Evolutionary conservation across 306 rosid species (phyloP).

Genomic region (Lagenaria siceraria): DNA sequence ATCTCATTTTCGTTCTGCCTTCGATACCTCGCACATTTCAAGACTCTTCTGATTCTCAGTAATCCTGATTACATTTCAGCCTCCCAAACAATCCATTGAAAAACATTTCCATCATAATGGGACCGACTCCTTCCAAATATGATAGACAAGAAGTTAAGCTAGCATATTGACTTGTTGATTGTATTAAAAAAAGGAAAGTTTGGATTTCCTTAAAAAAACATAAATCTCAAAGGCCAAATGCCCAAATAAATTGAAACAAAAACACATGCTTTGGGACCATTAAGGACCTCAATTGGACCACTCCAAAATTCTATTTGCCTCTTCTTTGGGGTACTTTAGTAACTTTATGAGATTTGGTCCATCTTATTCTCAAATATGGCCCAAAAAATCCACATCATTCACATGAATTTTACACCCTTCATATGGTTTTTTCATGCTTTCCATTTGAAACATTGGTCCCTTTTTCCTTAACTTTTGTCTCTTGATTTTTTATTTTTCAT

Average conservation of each 20-base stretch:
- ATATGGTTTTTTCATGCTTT: neutral
- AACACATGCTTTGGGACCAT: constrained; percentile 1
- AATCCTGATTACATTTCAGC: too few relatives aligned
- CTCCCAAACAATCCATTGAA: too few relatives aligned
- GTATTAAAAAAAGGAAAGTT: neutral
- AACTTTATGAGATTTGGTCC: constrained; percentile 8
- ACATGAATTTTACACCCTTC: constrained; percentile 9
- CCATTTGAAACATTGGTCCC: constrained; percentile 7
- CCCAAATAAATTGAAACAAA: neutral
- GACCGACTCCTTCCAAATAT: too few relatives aligned
- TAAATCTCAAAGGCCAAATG: neutral
- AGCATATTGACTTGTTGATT: neutral
- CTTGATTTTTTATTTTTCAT: neutral
- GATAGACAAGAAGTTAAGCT: too few relatives aligned
- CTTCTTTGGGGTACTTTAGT: neutral
- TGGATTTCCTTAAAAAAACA: neutral
- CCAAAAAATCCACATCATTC: neutral
- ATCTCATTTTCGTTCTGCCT: too few relatives aligned
- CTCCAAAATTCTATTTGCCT: neutral
- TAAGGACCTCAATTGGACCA: neutral
- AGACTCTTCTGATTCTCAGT: too few relatives aligned
- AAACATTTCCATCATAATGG: too few relatives aligned
- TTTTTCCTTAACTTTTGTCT: neutral
- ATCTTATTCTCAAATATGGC: neutral
- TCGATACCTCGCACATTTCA: too few relatives aligned